Conservation (phyloP, 768 basidiomycete genomes). For the Suillus variegatus region DNA sequence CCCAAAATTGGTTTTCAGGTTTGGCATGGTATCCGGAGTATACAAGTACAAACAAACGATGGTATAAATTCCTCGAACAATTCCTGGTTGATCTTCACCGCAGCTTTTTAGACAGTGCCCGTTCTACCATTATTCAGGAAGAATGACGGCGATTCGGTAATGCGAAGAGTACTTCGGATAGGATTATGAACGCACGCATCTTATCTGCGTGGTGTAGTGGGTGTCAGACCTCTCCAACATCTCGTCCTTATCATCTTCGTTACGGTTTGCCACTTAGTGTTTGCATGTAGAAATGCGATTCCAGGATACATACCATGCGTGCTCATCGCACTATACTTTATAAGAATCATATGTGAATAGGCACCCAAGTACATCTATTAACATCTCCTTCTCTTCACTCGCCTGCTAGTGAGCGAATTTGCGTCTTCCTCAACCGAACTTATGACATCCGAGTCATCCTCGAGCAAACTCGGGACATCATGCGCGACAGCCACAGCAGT, state of each 20-base stretch:
- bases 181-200: conserved; percentile 65
- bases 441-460: not conserved
- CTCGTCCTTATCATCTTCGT: not conserved
- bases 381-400: not conserved
- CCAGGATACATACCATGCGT: not conserved
- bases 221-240: conserved; percentile 73
- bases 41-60: conserved; percentile 30
- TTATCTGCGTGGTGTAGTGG: conserved; percentile 47
- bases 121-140: conserved; percentile 43
- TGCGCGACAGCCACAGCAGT: not conserved
- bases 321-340: not conserved
- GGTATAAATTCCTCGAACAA: conserved; percentile 15
- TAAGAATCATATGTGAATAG: not conserved
- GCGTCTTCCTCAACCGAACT: not conserved
- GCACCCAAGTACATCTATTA: not conserved
- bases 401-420: not conserved
- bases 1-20: not conserved
- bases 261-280: too few species aligned
- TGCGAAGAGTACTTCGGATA: conserved; percentile 59
- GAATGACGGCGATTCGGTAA: conserved; percentile 67
- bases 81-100: conserved; percentile 31
- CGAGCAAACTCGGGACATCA: not conserved
- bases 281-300: not conserved
- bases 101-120: conserved; percentile 78
- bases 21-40: conserved; percentile 8